Evolutionary conservation across 2,329 filamentous ascomycete species (phyloP), one percentile per base, ranked within the genome.

Genomic region (Incumbomyces delicatus): DNA sequence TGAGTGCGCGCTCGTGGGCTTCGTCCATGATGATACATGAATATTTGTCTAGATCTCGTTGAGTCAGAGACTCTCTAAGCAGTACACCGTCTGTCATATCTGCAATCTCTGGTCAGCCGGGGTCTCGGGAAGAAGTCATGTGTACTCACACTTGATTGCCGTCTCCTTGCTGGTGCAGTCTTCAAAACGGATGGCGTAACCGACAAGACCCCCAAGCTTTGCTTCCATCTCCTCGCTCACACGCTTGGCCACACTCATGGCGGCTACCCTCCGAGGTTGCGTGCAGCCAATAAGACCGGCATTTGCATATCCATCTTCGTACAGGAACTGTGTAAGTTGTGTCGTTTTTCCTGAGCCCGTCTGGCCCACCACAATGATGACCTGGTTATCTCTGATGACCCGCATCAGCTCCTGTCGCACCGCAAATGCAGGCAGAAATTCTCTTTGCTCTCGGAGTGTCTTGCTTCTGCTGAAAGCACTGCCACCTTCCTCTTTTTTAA

Each of bases 11-110:
- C 66, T 98, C 92, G 74, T 98, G 92, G 3, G 92, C 94, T 70
- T 98, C 92, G 62, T 98, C 92, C 92, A 98, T 98, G 66, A 98
- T 98, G 58, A 98, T 88, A 63, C 89, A 95, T 12, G 90, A 95
- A 63, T 98, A 98, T 54, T 87, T 86, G 64, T 96, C 92, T 38
- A 98, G 73, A 63, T 98, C 90, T 6, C 84, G 80, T 64, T 96
- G 90, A 50, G 88, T 89, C 10, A 98, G 74, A 5, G 88, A 95
- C 61, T 98, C 94, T 68, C 92, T 79, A 29, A 98, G 76, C 37
- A 98, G 71, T 17, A 98, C 87, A 70, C 92, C 92, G 60, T 98
- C 94, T 0, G 92, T 98, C 89, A 98, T 95, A 65, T 98, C 70
- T 72, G 53, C 12, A 38, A 32, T n/a, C 49, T 44, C 22, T 46